phyloP scores from a whole-genome alignment of 257 asterid species.

The Plectranthus barbatus region DNA sequence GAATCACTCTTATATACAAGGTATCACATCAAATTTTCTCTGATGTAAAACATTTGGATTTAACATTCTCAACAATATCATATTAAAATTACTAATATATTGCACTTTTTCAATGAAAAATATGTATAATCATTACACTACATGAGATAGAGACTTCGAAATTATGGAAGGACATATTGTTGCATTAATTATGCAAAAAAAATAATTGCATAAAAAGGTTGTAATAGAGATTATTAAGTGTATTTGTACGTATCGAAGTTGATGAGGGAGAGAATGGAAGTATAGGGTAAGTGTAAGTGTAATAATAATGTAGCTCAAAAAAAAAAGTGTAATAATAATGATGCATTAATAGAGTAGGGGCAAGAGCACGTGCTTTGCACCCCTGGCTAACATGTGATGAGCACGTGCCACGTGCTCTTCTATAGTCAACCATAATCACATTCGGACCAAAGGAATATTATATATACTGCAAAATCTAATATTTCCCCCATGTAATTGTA shows the following conservation, averaged over 20 bases:
- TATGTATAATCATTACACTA: no score
- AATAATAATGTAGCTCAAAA: no score
- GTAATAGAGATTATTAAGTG: not conserved
- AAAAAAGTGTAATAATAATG: no score
- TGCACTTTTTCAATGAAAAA: no score
- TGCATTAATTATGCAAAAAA: not conserved
- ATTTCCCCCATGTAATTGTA: not conserved
- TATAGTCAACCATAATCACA: conserved; percentile 2
- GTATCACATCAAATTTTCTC: no score
- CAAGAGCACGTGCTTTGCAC: conserved; percentile 29
- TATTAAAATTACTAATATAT: no score
- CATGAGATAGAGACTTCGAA: no score
- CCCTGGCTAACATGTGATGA: conserved; percentile 24
- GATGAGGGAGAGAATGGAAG: not conserved
- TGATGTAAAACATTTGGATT: no score
- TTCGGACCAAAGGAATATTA: not conserved
- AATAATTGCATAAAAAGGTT: not conserved
- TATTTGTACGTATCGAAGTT: not conserved
- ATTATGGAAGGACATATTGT: not conserved
- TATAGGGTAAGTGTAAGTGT: no score
- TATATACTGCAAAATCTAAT: not conserved
- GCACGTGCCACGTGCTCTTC: conserved; percentile 34
- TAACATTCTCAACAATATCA: no score
- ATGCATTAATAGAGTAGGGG: conserved; percentile 7
- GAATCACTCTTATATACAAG: no score